Evolutionary conservation across 371 early-diverging fungal genomes (phyloP).

Genomic region (Thermomucor indicae-seudaticae): DNA sequence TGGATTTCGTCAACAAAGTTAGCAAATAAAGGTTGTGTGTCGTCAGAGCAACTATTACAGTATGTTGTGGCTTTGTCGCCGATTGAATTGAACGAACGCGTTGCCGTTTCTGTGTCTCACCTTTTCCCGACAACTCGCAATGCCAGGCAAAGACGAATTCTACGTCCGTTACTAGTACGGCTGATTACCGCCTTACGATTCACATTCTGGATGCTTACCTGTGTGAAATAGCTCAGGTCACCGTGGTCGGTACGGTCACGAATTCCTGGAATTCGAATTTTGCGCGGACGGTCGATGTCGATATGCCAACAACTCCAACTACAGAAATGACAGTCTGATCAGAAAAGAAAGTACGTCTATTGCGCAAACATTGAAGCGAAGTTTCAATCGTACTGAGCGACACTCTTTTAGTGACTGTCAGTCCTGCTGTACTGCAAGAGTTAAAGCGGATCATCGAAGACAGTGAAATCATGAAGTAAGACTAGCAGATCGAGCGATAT

Average conservation of each 20-base stretch:
- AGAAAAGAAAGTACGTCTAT: slow-evolving; percentile 77
- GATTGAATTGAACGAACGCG: too few relatives aligned
- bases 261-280: slow-evolving; percentile 97
- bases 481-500: background rate
- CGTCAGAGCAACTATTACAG: too few relatives aligned
- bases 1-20: slow-evolving; percentile 23
- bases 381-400: background rate
- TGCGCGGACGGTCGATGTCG: slow-evolving; percentile 84
- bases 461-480: slow-evolving; percentile 85
- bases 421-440: slow-evolving; percentile 78
- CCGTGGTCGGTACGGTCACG: slow-evolving; percentile 94
- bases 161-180: slow-evolving; percentile 86
- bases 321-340: slow-evolving; percentile 95
- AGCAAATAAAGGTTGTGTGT: too few relatives aligned
- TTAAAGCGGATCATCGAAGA: slow-evolving; percentile 85
- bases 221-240: slow-evolving; percentile 74
- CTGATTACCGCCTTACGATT: background rate
- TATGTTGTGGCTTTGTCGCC: too few relatives aligned
- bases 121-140: too few relatives aligned
- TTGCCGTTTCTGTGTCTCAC: too few relatives aligned
- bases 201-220: background rate
- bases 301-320: slow-evolving; percentile 97
- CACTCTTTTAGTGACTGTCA: slow-evolving; percentile 63
- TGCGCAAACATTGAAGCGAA: background rate
- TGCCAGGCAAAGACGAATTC: slow-evolving; percentile 62